Percentiles rank a stretch among this genome's conserved stretches.
These are phyloP conservation scores for Colletotrichum acutatum DNA, from an alignment of 2,329 filamentous ascomycete genomes.

Conservation along the genomic window DNA sequence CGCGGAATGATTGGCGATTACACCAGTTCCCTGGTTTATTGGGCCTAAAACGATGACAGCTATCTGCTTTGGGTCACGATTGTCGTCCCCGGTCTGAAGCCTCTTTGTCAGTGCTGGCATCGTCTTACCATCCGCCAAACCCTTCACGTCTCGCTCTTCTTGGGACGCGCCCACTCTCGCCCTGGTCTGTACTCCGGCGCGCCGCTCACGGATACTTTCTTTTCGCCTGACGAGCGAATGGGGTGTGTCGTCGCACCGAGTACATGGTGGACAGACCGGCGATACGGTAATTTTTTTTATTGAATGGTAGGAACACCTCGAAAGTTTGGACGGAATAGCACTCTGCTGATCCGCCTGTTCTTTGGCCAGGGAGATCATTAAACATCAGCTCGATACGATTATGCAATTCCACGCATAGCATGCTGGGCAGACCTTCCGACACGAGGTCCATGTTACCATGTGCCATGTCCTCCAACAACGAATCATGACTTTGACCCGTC, in stretches of 20 bases:
- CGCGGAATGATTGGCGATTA: neutral
- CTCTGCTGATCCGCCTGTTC: neutral
- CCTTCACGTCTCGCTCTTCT: neutral
- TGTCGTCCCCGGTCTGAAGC: neutral
- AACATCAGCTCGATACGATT: neutral
- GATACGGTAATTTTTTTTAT: neutral
- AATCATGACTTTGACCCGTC: neutral
- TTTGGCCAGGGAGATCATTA: neutral
- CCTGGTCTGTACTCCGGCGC: neutral
- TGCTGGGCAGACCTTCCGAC: neutral
- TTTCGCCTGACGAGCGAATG: neutral
- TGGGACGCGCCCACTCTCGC: neutral
- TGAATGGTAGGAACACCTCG: neutral
- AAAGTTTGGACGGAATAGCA: neutral
- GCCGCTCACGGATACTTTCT: neutral
- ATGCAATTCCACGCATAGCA: neutral
- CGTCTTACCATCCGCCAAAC: neutral
- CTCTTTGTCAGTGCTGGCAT: neutral
- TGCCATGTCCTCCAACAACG: neutral
- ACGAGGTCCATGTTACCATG: neutral
- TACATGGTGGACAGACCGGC: neutral
- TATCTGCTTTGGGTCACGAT: slow-evolving; percentile 10
- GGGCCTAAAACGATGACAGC: slow-evolving; percentile 1
- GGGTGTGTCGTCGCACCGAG: neutral
- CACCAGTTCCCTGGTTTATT: neutral